Evolutionary conservation across 1,284 basidiomycete genomes (phyloP).

Genomic region (Melampsora occidentalis): DNA sequence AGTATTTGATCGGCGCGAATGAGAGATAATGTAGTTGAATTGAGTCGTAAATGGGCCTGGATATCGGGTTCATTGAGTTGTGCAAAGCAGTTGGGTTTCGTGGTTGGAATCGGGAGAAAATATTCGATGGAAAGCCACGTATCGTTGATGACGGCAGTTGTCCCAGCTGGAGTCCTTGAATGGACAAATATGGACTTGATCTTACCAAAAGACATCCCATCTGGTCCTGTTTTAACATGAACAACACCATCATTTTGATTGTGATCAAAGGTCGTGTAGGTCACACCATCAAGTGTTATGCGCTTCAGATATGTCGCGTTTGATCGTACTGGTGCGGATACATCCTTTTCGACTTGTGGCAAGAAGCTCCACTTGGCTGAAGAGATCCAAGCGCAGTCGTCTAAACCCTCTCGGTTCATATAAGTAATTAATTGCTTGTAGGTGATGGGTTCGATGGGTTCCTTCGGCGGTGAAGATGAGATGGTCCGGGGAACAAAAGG

Average conservation of each 20-base stretch:
- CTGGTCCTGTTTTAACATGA: not conserved
- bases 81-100: not conserved
- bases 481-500: conserved; percentile 60
- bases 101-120: not conserved
- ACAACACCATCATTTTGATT: not conserved
- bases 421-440: not conserved
- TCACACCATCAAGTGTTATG: not conserved
- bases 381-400: not conserved
- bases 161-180: not conserved
- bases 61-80: conserved; percentile 53
- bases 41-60: not conserved
- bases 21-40: not conserved
- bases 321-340: not conserved
- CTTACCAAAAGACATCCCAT: not conserved
- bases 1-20: conserved; percentile 2
- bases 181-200: not conserved
- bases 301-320: not conserved
- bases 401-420: not conserved
- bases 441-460: conserved; percentile 46
- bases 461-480: conserved; percentile 61
- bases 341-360: not conserved
- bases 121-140: not conserved
- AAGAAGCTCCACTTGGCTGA: not conserved
- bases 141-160: not conserved
- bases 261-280: not conserved